A percentile compares a stretch with the other conserved stretches of the same genome.
These are phyloP conservation scores for Colletotrichum sp. DNA, from an alignment of 2,329 filamentous ascomycete genomes.

Conservation along the genomic window DNA sequence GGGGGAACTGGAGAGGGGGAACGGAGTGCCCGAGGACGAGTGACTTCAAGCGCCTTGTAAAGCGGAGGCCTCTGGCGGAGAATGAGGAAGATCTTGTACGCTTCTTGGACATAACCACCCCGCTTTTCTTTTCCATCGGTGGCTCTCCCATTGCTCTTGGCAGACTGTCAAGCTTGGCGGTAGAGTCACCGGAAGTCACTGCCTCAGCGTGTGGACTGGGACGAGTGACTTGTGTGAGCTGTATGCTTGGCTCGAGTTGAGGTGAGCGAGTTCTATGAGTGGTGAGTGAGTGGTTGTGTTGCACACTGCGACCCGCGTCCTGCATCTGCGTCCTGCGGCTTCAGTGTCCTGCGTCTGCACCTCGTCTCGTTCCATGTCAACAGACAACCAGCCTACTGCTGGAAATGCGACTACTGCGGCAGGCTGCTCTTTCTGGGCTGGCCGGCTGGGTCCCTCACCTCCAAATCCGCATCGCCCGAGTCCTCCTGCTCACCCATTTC, in stretches of 20 bases:
- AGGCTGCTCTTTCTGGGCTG: not conserved
- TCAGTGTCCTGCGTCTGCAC: not conserved
- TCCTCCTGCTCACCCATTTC: not conserved
- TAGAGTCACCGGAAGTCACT: not conserved
- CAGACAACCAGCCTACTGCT: not conserved
- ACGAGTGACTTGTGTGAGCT: not conserved
- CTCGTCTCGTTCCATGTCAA: not conserved
- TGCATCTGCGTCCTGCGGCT: constrained; percentile 1
- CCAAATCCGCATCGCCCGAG: not conserved
- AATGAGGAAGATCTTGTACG: constrained; percentile 12
- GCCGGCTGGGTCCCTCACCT: not conserved
- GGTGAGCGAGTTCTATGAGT: not conserved
- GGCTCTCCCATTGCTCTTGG: constrained; percentile 5
- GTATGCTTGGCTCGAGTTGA: not conserved
- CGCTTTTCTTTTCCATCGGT: constrained; percentile 10
- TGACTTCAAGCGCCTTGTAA: not conserved
- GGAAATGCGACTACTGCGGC: not conserved
- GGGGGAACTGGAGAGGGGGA: not conserved
- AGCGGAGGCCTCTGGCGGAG: constrained; percentile 22
- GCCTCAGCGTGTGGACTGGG: not conserved
- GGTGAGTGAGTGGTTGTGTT: not conserved
- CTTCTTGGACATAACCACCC: not conserved
- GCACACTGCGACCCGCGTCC: not conserved
- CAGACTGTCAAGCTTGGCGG: constrained; percentile 5
- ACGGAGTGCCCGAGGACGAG: constrained; percentile 10